Evolutionary conservation across 129 eudicot genomes (phyloP).

Genomic region (Scalesia atractyloides): DNA sequence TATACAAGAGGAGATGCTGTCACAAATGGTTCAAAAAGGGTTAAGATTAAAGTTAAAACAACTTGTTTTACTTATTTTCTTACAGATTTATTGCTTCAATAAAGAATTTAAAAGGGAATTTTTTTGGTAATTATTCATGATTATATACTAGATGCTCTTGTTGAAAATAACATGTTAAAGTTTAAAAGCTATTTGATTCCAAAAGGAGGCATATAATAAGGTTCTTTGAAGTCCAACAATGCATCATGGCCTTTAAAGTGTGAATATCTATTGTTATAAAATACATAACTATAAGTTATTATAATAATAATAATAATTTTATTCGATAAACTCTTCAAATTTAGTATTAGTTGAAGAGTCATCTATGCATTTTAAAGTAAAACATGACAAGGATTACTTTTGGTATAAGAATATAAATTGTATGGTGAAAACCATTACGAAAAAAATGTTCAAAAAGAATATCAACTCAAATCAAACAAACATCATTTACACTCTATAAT

Average conservation of each 20-base stretch:
- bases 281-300: neutral
- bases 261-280: neutral
- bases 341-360: no score
- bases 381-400: neutral
- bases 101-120: neutral
- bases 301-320: neutral
- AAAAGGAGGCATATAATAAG: conserved; percentile 32
- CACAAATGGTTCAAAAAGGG: neutral
- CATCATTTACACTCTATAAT: neutral
- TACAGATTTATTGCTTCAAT: neutral
- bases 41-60: neutral
- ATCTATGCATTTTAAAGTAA: no score
- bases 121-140: conserved; percentile 12
- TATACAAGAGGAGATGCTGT: no score
- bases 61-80: neutral
- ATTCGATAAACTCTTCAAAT: no score
- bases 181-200: conserved; percentile 23
- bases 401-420: neutral
- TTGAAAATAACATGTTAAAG: conserved; percentile 17
- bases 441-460: neutral
- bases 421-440: neutral
- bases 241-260: conserved; percentile 7
- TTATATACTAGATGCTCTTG: conserved; percentile 19
- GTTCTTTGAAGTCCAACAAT: conserved; percentile 23
- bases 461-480: neutral